Conservation (phyloP, 352 stramenopile species). For the Pythium oligandrum region DNA sequence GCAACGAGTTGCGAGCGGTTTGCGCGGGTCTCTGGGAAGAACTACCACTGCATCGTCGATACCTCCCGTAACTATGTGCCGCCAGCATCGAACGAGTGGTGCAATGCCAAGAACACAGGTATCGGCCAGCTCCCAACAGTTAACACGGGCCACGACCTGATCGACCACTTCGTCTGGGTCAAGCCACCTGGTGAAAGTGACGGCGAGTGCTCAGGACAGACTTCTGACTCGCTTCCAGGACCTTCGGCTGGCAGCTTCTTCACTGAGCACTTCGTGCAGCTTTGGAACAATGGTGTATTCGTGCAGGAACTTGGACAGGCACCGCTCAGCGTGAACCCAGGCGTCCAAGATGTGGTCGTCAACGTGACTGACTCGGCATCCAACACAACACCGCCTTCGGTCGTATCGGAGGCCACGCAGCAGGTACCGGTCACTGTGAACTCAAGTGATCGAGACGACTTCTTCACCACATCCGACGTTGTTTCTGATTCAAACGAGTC, state of each 20-base stretch:
- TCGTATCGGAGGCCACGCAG: too few species aligned
- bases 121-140: slow-evolving; percentile 31
- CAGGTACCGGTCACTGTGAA: too few species aligned
- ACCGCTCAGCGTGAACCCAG: not conserved
- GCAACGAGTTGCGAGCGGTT: slow-evolving; percentile 23
- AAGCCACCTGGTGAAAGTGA: slow-evolving; percentile 46
- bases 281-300: slow-evolving; percentile 18
- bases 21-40: slow-evolving; percentile 16
- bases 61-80: slow-evolving; percentile 30
- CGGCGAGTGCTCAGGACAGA: slow-evolving; percentile 28
- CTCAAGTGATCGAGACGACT: too few species aligned
- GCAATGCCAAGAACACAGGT: slow-evolving; percentile 30
- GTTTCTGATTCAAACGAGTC: too few species aligned
- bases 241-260: slow-evolving; percentile 18
- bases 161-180: slow-evolving; percentile 38
- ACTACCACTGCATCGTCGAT: slow-evolving; percentile 43
- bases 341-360: too few species aligned
- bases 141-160: slow-evolving; percentile 22
- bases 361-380: too few species aligned
- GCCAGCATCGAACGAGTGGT: slow-evolving; percentile 28
- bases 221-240: slow-evolving; percentile 2
- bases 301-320: slow-evolving; percentile 1
- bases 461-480: too few species aligned
- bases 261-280: slow-evolving; percentile 9
- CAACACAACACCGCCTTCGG: too few species aligned